Percentiles rank a stretch among this genome's conserved stretches.
Conservation (phyloP, 106 monocot genomes). For the Dendrobium officinale region DNA sequence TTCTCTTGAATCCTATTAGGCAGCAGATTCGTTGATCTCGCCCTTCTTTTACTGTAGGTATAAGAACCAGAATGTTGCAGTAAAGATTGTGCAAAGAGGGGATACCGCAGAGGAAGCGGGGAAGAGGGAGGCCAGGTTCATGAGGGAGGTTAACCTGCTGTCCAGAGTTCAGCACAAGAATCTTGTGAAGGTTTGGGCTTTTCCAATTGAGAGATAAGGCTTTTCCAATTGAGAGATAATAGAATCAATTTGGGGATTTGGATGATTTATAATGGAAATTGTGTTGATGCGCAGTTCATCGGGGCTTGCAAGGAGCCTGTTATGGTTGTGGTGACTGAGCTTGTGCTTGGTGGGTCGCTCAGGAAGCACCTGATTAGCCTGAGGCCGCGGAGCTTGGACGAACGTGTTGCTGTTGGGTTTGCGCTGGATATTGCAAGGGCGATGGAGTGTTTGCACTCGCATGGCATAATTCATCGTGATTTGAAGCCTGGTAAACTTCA, state of each 20-base stretch:
- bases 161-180: slow-evolving; percentile 92
- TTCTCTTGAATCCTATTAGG: not conserved
- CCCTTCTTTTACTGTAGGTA: slow-evolving; percentile 43
- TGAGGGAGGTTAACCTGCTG: slow-evolving; percentile 86
- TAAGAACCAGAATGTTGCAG: slow-evolving; percentile 89
- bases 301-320: slow-evolving; percentile 95
- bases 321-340: slow-evolving; percentile 98
- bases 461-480: slow-evolving; percentile 98
- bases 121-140: slow-evolving; percentile 78
- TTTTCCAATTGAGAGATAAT: not conserved
- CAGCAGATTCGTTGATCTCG: not conserved
- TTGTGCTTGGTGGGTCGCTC: slow-evolving; percentile 75
- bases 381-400: slow-evolving; percentile 73
- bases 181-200: slow-evolving; percentile 70
- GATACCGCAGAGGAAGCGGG: slow-evolving; percentile 63
- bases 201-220: not conserved
- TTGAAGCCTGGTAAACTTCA: slow-evolving; percentile 84
- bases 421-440: slow-evolving; percentile 89
- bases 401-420: slow-evolving; percentile 66
- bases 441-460: slow-evolving; percentile 97
- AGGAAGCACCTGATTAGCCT: slow-evolving; percentile 71
- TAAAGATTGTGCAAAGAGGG: slow-evolving; percentile 86
- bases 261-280: not conserved
- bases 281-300: slow-evolving; percentile 47
- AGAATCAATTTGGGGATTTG: not conserved